Evolutionary conservation across 257 asterid species (phyloP).

Genomic region (Solanum ossicruentum): DNA sequence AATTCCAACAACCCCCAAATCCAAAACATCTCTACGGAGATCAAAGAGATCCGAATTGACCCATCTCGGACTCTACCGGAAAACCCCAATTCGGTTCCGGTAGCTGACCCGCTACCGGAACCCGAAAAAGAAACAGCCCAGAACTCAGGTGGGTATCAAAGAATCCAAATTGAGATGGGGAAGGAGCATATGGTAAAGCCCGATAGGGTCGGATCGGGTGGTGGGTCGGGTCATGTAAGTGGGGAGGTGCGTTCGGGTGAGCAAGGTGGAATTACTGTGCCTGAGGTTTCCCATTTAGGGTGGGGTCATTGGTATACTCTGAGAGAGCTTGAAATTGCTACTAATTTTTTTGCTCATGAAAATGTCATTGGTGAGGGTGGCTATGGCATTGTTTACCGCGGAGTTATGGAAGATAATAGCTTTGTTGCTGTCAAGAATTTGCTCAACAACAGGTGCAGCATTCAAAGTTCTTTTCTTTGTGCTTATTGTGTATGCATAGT

Average conservation of each 20-base stretch:
- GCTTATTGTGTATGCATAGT: background rate
- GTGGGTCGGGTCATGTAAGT: background rate
- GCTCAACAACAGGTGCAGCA: slow-evolving; percentile 7
- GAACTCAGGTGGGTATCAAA: background rate
- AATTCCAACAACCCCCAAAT: background rate
- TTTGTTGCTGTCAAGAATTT: slow-evolving; percentile 23
- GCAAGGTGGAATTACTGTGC: background rate
- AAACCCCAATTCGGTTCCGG: background rate
- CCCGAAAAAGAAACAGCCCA: background rate
- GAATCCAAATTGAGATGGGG: slow-evolving; percentile 3
- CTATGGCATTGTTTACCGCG: slow-evolving; percentile 18
- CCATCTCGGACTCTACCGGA: background rate
- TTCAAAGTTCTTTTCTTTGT: background rate
- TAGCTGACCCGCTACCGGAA: background rate
- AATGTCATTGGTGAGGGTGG: slow-evolving; percentile 27
- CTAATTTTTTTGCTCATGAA: slow-evolving; percentile 12
- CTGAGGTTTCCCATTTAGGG: slow-evolving; percentile 23
- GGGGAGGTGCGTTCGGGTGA: slow-evolving; percentile 1
- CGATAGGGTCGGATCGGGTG: background rate
- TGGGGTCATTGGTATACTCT: slow-evolving; percentile 27
- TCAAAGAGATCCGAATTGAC: slow-evolving; percentile 9
- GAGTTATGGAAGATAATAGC: slow-evolving; percentile 5
- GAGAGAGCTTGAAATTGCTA: slow-evolving; percentile 21
- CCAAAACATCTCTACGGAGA: background rate
- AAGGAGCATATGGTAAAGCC: background rate